Conservation (phyloP, 257 asterid species). For the Salvia rosmarinus region DNA sequence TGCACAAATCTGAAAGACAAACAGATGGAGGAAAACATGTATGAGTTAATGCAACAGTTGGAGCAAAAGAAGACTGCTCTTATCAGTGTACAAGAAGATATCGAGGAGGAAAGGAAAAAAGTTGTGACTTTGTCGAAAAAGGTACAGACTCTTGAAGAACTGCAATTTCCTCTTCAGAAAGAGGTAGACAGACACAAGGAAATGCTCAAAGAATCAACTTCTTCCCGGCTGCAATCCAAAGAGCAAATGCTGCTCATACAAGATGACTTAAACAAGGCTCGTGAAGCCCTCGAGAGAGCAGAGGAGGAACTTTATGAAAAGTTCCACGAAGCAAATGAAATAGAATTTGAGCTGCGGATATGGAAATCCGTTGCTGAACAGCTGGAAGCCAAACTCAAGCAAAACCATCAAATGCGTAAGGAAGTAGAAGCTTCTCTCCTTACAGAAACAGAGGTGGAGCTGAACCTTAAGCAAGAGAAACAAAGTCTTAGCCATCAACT, state of each 20-base stretch:
- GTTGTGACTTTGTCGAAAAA: constrained; percentile 49
- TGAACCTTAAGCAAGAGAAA: constrained; percentile 67
- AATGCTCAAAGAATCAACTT: constrained; percentile 56
- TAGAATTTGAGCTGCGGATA: constrained; percentile 71
- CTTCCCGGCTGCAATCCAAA: constrained; percentile 43
- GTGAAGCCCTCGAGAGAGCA: constrained; percentile 62
- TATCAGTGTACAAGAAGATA: constrained; percentile 49
- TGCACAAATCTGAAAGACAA: constrained; percentile 40
- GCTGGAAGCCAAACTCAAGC: constrained; percentile 59
- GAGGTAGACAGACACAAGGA: constrained; percentile 54
- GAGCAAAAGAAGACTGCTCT: constrained; percentile 60
- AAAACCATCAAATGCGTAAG: constrained; percentile 58
- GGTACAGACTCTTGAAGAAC: constrained; percentile 47
- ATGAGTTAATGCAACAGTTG: constrained; percentile 50
- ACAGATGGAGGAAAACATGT: constrained; percentile 37
- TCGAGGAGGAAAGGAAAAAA: constrained; percentile 61
- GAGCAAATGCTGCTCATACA: constrained; percentile 58
- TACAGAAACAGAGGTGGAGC: constrained; percentile 62
- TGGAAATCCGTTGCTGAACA: constrained; percentile 80
- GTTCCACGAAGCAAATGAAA: constrained; percentile 63
- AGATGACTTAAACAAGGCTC: constrained; percentile 53
- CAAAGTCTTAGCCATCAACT: constrained; percentile 48
- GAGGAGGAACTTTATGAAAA: constrained; percentile 68
- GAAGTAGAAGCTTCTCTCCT: constrained; percentile 90
- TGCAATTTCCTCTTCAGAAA: constrained; percentile 53